These are phyloP conservation scores for Pichia sp. DNA, from an alignment of 1,139 yeast genomes.

Conservation along the genomic window DNA sequence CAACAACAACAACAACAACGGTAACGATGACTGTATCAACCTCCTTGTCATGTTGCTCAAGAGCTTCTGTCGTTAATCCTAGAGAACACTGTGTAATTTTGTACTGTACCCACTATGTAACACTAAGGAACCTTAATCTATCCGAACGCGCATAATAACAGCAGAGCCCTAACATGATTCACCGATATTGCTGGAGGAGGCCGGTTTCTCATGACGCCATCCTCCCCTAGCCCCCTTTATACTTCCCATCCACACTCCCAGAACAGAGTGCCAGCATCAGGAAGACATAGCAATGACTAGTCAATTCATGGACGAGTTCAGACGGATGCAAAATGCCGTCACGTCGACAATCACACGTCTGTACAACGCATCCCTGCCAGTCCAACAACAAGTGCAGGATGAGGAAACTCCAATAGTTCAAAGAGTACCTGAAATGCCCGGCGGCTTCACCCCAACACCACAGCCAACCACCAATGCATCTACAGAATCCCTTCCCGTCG, in stretches of 20 bases:
- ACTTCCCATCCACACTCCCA: no score
- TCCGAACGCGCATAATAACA: no score
- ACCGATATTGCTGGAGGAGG: no score
- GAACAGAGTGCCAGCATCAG: not conserved
- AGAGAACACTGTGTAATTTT: not conserved
- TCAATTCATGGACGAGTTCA: slow-evolving; percentile 9
- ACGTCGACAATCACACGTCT: slow-evolving; percentile 4
- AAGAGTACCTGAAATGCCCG: slow-evolving; percentile 14
- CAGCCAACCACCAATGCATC: not conserved
- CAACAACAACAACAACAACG: slow-evolving; percentile 25
- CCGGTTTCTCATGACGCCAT: no score
- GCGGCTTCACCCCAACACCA: slow-evolving; percentile 7
- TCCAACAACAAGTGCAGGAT: slow-evolving; percentile 1
- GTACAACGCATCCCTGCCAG: not conserved
- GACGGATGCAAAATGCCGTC: slow-evolving; percentile 11
- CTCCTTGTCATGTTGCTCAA: not conserved
- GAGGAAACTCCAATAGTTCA: slow-evolving; percentile 11
- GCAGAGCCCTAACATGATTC: no score
- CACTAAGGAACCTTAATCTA: no score
- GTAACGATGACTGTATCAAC: slow-evolving; percentile 11
- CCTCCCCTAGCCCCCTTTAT: no score
- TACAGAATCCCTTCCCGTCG: not conserved
- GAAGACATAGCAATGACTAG: not conserved
- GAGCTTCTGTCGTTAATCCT: not conserved
- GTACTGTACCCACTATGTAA: no score